These are phyloP conservation scores for Agapanthus africanus DNA, from an alignment of 106 monocot species.

Conservation along the genomic window DNA sequence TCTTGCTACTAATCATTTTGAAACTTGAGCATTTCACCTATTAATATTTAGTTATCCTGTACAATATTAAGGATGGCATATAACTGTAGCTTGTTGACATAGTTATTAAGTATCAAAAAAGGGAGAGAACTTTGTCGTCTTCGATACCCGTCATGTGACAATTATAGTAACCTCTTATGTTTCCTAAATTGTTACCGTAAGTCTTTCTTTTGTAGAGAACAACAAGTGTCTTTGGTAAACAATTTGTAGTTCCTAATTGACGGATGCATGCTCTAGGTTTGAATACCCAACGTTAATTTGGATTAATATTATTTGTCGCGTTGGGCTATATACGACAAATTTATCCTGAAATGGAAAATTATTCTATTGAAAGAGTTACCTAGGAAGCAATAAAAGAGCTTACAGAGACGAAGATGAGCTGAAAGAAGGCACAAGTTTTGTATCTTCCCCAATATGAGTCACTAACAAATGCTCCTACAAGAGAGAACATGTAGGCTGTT, in stretches of 20 bases:
- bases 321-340: neutral
- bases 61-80: neutral
- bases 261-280: neutral
- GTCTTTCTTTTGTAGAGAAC: neutral
- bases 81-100: neutral
- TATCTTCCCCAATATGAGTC: constrained; percentile 80
- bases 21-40: neutral
- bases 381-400: constrained; percentile 9
- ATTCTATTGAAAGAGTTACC: neutral
- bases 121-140: neutral
- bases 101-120: neutral
- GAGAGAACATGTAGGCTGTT: constrained; percentile 50
- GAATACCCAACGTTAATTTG: neutral
- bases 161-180: neutral
- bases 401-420: constrained; percentile 49
- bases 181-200: neutral
- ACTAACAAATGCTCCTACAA: constrained; percentile 55
- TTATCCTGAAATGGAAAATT: neutral
- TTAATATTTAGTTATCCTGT: neutral
- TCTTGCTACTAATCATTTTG: neutral
- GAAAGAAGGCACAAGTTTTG: constrained; percentile 56
- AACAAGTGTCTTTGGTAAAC: neutral
- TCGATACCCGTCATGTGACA: neutral
- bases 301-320: neutral
- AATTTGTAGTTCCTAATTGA: neutral